Evolutionary conservation across 441 rosid genomes (phyloP).

Genomic region (Aquilaria agallochum): DNA sequence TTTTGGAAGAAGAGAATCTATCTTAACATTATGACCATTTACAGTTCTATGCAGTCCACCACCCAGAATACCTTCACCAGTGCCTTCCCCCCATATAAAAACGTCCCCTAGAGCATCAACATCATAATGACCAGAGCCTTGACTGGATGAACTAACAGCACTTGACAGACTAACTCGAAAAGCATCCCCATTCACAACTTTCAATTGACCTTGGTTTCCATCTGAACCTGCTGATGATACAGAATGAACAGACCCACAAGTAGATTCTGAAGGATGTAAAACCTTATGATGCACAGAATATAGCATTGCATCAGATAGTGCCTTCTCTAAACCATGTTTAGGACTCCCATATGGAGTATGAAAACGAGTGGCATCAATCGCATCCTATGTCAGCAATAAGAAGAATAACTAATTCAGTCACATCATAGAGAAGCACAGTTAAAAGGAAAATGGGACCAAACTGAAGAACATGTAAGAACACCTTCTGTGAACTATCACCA

Average conservation of each 20-base stretch:
- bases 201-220: slow-evolving; percentile 34
- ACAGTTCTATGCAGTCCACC: slow-evolving; percentile 41
- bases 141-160: slow-evolving; percentile 60
- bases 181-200: slow-evolving; percentile 33
- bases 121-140: slow-evolving; percentile 58
- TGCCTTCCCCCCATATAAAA: slow-evolving; percentile 56
- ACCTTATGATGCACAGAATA: slow-evolving; percentile 38
- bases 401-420: slow-evolving; percentile 17
- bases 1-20: slow-evolving; percentile 47
- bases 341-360: slow-evolving; percentile 41
- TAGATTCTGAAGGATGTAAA: slow-evolving; percentile 44
- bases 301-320: slow-evolving; percentile 37
- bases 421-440: slow-evolving; percentile 8
- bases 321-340: slow-evolving; percentile 36
- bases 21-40: slow-evolving; percentile 29
- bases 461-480: slow-evolving; percentile 15
- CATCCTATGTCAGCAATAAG: slow-evolving; percentile 47
- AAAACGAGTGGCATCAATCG: slow-evolving; percentile 36
- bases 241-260: slow-evolving; percentile 43
- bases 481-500: slow-evolving; percentile 45
- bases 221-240: slow-evolving; percentile 57
- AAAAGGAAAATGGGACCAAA: neutral
- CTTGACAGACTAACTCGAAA: slow-evolving; percentile 57
- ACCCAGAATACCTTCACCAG: slow-evolving; percentile 49
- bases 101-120: slow-evolving; percentile 59